Base-by-base conservation (phyloP, 2,329 filamentous ascomycete genomes). In the Gyromitra esculenta region DNA sequence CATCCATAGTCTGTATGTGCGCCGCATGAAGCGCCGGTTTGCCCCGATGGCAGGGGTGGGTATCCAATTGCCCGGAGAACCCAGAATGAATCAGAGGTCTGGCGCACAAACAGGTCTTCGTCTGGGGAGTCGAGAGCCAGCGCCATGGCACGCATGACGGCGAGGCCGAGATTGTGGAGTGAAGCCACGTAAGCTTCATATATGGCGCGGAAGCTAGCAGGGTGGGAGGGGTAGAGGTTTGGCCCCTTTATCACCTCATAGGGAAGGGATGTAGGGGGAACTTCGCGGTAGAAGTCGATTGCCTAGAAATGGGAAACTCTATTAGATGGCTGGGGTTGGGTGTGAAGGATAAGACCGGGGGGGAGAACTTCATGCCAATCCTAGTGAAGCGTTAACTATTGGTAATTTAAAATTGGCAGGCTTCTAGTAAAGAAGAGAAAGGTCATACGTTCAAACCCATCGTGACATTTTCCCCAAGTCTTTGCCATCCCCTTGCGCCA, bases 1-100 rank as follows among this genome's bases (percentile, higher is more conserved):
- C 84, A 85, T 43, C 85, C 85, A 77, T 86, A 86, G 78, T 87
- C 85, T 31, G 83, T 84, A 59, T 83, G 82, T 50, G 82, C 84
- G 63, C 84, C 84, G 72, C 84, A 85, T 13, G 83, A 84, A 31
- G 84, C 82, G 5, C 83, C 82, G 0, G 74, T 76, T 1, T 79
- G 76, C 6, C 80, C 80, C 1, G 60, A 45, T 1, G 65, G 73
- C 1, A 76, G 79, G 39, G 66, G 79, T 37, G 80, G 80, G 41
- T 80, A 81, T 7, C 81, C 82, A 35, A 81, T 81, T n/a, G 80
- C 80, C 1, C 80, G 75, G 39, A 78, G 69, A 6, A 81, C 76
- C 81, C 81, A 81, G 60, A 81, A 79, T 37, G 76, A 1, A 82
- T 70, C 79, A 73, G 75, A 80, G n/a, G 81, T 76, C 5, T 80